Conservation (phyloP, 1,139 yeast species). For the Pichia sp. region DNA sequence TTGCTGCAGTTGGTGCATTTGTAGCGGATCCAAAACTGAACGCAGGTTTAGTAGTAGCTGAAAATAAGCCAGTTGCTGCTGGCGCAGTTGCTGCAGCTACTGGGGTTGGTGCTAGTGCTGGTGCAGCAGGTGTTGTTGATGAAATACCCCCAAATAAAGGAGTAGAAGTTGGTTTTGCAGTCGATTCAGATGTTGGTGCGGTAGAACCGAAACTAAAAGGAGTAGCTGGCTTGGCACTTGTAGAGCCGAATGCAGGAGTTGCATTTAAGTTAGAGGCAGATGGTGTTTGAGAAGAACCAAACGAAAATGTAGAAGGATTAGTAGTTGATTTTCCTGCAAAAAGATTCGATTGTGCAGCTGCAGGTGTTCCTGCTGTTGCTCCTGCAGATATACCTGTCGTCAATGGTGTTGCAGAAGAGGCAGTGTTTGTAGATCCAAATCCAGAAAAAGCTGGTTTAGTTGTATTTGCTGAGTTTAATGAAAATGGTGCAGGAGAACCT, state of each 20-base stretch:
- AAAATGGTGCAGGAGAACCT: background rate
- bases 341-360: conserved; percentile 17
- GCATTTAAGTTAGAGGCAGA: background rate
- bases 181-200: background rate
- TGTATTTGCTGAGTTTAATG: conserved; percentile 16
- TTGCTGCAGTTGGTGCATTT: background rate
- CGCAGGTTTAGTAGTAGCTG: conserved; percentile 9
- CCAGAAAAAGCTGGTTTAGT: conserved; percentile 12
- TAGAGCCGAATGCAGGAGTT: too few relatives aligned
- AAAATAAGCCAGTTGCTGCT: background rate
- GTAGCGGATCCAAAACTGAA: conserved; percentile 15
- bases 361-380: conserved; percentile 1
- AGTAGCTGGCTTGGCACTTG: conserved; percentile 3
- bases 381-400: conserved; percentile 2
- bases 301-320: conserved; percentile 21
- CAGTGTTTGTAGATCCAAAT: conserved; percentile 3
- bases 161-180: conserved; percentile 21
- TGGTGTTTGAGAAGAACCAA: conserved; percentile 18
- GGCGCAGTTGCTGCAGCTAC: background rate
- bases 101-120: background rate
- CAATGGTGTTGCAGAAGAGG: conserved; percentile 2
- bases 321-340: conserved; percentile 9
- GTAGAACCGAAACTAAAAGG: conserved; percentile 7
- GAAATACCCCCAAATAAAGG: background rate
- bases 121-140: background rate